Evolutionary conservation across 768 basidiomycete genomes (phyloP), one percentile per base, ranked within the genome.

Genomic region (Termitomyces sp.): DNA sequence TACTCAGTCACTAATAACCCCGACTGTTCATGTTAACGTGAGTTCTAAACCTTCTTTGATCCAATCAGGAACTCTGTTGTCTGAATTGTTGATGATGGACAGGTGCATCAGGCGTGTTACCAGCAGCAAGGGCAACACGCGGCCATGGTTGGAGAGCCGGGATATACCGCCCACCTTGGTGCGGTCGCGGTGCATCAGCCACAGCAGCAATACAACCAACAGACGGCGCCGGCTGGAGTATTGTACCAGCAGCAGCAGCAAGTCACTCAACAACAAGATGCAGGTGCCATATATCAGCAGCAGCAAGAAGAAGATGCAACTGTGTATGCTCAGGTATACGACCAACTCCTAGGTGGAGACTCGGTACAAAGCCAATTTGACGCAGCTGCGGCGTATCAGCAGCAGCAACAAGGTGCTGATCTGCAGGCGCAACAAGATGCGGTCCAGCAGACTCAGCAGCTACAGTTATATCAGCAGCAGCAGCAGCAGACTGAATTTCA

Each of bases 211-310:
- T n/a, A 32, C 32, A 32, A 32, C 32, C 32, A 30, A 34, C 46
- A 5, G 28, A 10, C 16, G 6, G 46, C 8, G 45, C 28, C 61
- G 59, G 37, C 30, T 41, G 6, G 56, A 56, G 25, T 7, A 11
- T 12, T 47, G 34, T 51, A 60, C 34, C 62, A 59, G 27, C 60
- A 54, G 16, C 59, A 56, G 48, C 57, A 58, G 25, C 54, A 55
- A 11, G 4, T 4, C 9, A 17, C 44, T 25, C 55, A 54, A n/a
- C 8, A 49, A 21, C n/a, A n/a, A n/a, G n/a, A n/a, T n/a, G n/a
- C n/a, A n/a, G n/a, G n/a, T n/a, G n/a, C n/a, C n/a, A n/a, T n/a
- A n/a, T n/a, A n/a, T n/a, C 47, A 48, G 12, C 46, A 48, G 14
- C 44, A 45, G 3, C 44, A 45, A 11, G 16, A 7, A 17, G n/a